These are phyloP conservation scores for Russula sp. DNA, from an alignment of 768 basidiomycete genomes.

Conservation along the genomic window DNA sequence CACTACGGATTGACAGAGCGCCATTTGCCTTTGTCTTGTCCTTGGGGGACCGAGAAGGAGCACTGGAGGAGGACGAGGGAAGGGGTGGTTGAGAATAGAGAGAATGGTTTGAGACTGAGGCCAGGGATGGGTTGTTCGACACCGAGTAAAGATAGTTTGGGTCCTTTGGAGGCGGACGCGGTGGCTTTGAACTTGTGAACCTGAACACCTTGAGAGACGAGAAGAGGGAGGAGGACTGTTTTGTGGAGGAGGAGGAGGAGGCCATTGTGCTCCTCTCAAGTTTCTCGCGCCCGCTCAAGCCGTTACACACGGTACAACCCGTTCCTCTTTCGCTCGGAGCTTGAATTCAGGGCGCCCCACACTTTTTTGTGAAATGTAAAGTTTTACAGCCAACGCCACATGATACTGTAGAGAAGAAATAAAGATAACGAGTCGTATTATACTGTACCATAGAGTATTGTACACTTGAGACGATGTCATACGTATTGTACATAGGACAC, in stretches of 20 bases:
- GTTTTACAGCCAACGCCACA: too few species aligned
- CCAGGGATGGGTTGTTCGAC: constrained; percentile 18
- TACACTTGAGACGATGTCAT: too few species aligned
- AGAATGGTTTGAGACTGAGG: constrained; percentile 25
- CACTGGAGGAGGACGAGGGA: not conserved
- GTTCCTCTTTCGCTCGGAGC: constrained; percentile 16
- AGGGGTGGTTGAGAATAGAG: constrained; percentile 1
- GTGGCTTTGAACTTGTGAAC: constrained; percentile 24
- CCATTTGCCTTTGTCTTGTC: not conserved
- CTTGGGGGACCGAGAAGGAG: not conserved
- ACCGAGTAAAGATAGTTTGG: constrained; percentile 21
- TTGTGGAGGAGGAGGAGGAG: constrained; percentile 12
- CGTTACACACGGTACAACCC: not conserved
- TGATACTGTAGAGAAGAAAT: too few species aligned
- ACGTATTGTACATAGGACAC: too few species aligned
- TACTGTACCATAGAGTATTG: too few species aligned
- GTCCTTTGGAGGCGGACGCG: constrained; percentile 28
- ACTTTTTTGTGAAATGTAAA: too few species aligned
- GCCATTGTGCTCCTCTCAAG: constrained; percentile 17
- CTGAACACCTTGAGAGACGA: constrained; percentile 30
- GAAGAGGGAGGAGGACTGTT: constrained; percentile 25
- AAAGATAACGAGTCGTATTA: too few species aligned
- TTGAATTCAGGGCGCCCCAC: not conserved
- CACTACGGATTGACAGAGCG: constrained; percentile 5
- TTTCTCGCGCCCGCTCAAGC: not conserved